Base-by-base conservation (phyloP, 352 stramenopile genomes). In the Blastocystis sp. region DNA sequence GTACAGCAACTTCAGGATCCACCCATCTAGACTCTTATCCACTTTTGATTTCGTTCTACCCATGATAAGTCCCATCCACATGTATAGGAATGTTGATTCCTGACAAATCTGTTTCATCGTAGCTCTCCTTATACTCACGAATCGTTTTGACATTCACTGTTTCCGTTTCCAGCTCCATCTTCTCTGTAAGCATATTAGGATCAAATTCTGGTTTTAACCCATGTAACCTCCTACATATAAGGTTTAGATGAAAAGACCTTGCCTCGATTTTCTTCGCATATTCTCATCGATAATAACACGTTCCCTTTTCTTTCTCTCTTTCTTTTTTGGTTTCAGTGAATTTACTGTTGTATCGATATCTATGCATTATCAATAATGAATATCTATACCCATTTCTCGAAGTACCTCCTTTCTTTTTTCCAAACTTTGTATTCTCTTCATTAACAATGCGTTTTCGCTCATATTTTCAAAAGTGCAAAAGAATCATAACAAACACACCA, bases 171-270 rank as follows among this genome's bases (percentile, higher is more conserved):
- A 51, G 14, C 27, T 73, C 3, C 3, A n/a, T 37, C 12, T 5
- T n/a, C 7, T 80, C 29, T 29, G 74, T 14, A 11, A 11, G 5
- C 52, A 29, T n/a, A 7, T 63, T n/a, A 56, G 14, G 27, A 4
- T 56, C 24, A 78, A 83, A 39, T 27, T 83, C 71, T 19, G 71
- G 71, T n/a, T 83, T 19, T 71, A 83, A 43, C 19, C 71, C 71
- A 16, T 61, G 42, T 21, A 83, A 24, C 35, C 71, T n/a, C 24
- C 71, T 83, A 32, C 24, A n/a, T 77, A 71, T 83, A 4, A 75
- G 27, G n/a, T 6, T n/a, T 29, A 6, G 4, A 19, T 2, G 0
- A 14, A 14, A 9, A 27, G 11, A n/a, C 14, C 63, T 1, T 54
- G 52, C 63, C 63, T 75, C 14, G 63, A 75, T 35, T 75, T 75